Base-by-base conservation (phyloP, 352 stramenopile genomes). In the Chrysophaeum taylorii region DNA sequence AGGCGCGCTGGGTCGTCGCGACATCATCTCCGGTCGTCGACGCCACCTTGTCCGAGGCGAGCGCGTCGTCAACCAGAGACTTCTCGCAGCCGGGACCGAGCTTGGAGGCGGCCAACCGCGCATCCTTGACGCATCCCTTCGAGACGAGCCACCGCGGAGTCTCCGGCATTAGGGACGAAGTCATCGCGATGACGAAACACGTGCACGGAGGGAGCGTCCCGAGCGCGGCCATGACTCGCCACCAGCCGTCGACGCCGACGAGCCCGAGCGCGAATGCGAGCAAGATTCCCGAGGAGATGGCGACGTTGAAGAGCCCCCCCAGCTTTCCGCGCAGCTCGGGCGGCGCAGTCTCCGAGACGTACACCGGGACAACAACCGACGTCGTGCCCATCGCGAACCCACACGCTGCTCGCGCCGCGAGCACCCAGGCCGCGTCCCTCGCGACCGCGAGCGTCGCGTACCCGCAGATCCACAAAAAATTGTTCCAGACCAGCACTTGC, bases 281-380 rank as follows among this genome's bases (percentile, higher is more conserved):
- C 52, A 63, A 38, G 33, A 63, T 63, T 15, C 52, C 52, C 29
- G 52, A 12, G 9, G 52, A 63, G 52, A 63, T 63, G 33, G 25
- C 12, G 27, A 63, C 52, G 52, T 63, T 63, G 52, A 63, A 63
- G 25, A 63, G n/a, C 27, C 52, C 52, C 27, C 52, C 52, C 2
- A 63, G 52, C 52, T 25, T 5, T 2, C 52, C 52, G 7, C 52
- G 52, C 52, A 63, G 52, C 7, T 39, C 33, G 27, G 52, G 25
- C 52, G 52, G 52, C 7, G 2, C n/a, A 7, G 25, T 9, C 33
- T 63, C 52, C 52, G 52, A 25, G 7, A n/a, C n/a, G 52, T 63
- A 63, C 15, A 63, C 29, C 27, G 52, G 52, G 27, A 63, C 52
- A 15, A 4, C 52, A 5, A 63, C 52, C 5, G 52, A 63, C 25